A percentile compares a stretch with the other conserved stretches of the same genome.
Evolutionary conservation across 371 early-diverging fungal genomes (phyloP).

Genomic region (Apophysomyces elegans): DNA sequence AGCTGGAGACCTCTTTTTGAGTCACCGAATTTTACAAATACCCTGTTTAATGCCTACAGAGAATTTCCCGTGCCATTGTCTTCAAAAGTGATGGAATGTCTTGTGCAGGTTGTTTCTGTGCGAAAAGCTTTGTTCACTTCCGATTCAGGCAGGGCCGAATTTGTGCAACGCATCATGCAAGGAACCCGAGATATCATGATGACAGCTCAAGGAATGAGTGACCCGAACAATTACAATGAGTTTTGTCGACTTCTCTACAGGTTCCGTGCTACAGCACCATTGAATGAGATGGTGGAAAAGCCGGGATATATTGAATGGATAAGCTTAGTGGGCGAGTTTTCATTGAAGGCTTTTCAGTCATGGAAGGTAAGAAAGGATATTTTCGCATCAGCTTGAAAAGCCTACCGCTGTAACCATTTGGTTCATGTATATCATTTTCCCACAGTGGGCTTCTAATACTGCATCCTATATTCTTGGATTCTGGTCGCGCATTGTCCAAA

Average conservation of each 20-base stretch:
- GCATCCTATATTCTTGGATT: constrained; percentile 78
- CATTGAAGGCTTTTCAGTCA: constrained; percentile 68
- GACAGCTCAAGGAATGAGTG: constrained; percentile 57
- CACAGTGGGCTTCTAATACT: constrained; percentile 74
- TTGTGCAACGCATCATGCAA: constrained; percentile 67
- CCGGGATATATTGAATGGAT: constrained; percentile 71
- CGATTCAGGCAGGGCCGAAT: constrained; percentile 59
- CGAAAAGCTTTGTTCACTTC: constrained; percentile 83
- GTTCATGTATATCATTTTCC: not conserved
- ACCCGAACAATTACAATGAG: constrained; percentile 78
- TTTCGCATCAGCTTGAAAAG: not conserved
- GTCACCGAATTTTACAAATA: constrained; percentile 59
- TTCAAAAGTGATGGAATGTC: constrained; percentile 72
- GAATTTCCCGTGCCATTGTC: constrained; percentile 45
- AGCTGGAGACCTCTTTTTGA: constrained; percentile 73
- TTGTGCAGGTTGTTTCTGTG: constrained; percentile 77
- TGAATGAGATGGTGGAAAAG: constrained; percentile 70
- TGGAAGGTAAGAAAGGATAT: constrained; percentile 56
- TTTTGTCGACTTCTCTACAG: constrained; percentile 81
- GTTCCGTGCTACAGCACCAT: constrained; percentile 75
- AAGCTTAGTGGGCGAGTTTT: constrained; percentile 66
- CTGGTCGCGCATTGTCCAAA: constrained; percentile 77
- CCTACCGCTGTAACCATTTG: not conserved
- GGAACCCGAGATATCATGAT: constrained; percentile 67
- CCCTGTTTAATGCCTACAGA: constrained; percentile 70